Base-by-base conservation (phyloP, 495 filamentous ascomycete genomes). In the Hyaloscypha hepaticicola region DNA sequence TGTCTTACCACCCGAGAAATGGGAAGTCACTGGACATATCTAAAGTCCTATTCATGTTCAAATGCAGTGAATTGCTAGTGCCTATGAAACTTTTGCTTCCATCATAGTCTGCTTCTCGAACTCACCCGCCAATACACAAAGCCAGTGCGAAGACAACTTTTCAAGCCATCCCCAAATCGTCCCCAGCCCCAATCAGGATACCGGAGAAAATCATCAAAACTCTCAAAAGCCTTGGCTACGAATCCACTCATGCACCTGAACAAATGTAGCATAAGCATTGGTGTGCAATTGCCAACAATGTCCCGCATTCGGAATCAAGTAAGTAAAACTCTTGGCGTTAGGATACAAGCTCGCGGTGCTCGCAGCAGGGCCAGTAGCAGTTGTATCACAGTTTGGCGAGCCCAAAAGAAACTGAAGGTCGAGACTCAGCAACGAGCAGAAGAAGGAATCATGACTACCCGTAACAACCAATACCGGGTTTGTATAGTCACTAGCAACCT, bases 201-300 rank as follows among this genome's bases (percentile, higher is more conserved):
- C n/a, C n/a, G n/a, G n/a, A n/a, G n/a, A n/a, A n/a, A n/a, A n/a
- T 34, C 31, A 12, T 34, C 12, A 34, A 34, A 34, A 12, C 12
- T 5, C 31, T 64, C 21, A 66, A 49, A 66, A 66, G 1, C 64
- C 64, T 24, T 57, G 1, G 6, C 28, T 29, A 38, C 3, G 26
- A 34, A 67, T 2, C 65, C 65, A 80, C 0, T 70, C 65, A 16
- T 78, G 69, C 26, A 75, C 75, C 25, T 70, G 69, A 1, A 72
- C 66, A 61, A 78, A 83, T 5, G 71, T 77, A 14, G 29, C 76
- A 19, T 76, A 76, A 0, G 79, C 72, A 65, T 77, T 78, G 61
- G 80, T 77, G 34, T 85, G 81, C 28, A 83, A 31, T 45, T 85
- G 84, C 16, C 85, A 70, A 1, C 75, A 78, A 68, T 87, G 83